Evolutionary conservation across 768 basidiomycete genomes (phyloP), one percentile per base, ranked within the genome.

Genomic region (Pisolithus marmoratus): DNA sequence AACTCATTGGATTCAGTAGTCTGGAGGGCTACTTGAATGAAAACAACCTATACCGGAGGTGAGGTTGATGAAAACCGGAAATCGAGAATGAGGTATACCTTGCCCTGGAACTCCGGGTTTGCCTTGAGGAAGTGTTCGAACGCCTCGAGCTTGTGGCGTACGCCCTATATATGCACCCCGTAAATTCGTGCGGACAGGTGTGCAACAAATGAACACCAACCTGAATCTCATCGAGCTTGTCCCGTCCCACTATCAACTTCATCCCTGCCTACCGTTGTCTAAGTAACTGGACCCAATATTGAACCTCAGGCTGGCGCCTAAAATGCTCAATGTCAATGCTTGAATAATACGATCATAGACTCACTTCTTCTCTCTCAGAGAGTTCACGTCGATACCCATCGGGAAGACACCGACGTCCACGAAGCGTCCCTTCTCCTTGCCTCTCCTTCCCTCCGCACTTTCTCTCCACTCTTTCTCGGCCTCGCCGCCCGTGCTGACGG

Each of bases 351-450:
- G 36, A 23, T 9, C 38, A 51, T 15, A 42, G 34, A 66, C 78
- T 37, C 52, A 84, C 85, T n/a, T 81, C 84, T 84, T 83, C 56
- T 80, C 75, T 54, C 80, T 80, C 42, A 92, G 66, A 46, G 79
- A 75, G 50, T 70, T 69, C 5, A 92, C 87, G 60, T 94, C 90
- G 51, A 94, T 92, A 6, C 91, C 90, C 82, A 92, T 91, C 0
- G 90, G 88, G 63, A 91, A 90, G n/a, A 87, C 87, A 1, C 84
- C 87, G 15, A 92, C 89, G 59, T 92, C 87, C 24, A 92, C 85
- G 58, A 92, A 90, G 4, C 84, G 73, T 0, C 81, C 79, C 31
- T 62, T 60, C 22, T 57, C 41, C n/a, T n/a, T n/a, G n/a, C n/a
- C n/a, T n/a, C n/a, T 57, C 41, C 11, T 47, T 27, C 24, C 17